These are phyloP conservation scores for Dictyostelium intermedium DNA, from an alignment of 78 protist genomes.

Conservation along the genomic window DNA sequence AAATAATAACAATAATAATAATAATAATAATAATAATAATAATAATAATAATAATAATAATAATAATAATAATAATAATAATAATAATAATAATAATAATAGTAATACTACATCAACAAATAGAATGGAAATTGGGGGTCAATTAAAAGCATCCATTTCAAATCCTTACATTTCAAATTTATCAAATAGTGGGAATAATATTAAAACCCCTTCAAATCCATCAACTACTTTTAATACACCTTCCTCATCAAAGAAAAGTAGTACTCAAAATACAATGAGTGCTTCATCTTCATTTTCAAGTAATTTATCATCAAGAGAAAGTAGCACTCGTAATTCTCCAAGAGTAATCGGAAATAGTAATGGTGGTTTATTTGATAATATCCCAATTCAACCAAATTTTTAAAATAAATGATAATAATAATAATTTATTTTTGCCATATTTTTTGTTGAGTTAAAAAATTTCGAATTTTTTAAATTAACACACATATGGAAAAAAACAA, in stretches of 20 bases:
- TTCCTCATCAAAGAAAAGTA: background rate
- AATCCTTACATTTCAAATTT: constrained; percentile 14
- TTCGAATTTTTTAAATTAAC: no score
- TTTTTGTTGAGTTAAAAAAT: no score
- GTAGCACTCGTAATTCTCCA: background rate
- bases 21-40: background rate
- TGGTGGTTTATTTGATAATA: background rate
- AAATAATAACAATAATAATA: no score
- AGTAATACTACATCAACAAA: background rate
- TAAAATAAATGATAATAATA: background rate
- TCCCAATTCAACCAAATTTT: constrained; percentile 2
- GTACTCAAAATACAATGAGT: constrained; percentile 12
- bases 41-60: no score
- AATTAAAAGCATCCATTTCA: background rate
- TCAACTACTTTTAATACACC: background rate
- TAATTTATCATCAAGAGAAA: background rate
- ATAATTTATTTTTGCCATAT: background rate
- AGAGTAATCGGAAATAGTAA: background rate
- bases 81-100: background rate
- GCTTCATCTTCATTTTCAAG: background rate
- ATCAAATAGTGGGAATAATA: background rate
- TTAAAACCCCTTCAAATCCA: background rate
- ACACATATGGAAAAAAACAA: no score
- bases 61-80: background rate
- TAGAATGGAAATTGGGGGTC: background rate